A percentile compares a stretch with the other conserved stretches of the same genome.
phyloP scores from a whole-genome alignment of 176 grass and related monocot genomes.

The Tuctoria greenei region DNA sequence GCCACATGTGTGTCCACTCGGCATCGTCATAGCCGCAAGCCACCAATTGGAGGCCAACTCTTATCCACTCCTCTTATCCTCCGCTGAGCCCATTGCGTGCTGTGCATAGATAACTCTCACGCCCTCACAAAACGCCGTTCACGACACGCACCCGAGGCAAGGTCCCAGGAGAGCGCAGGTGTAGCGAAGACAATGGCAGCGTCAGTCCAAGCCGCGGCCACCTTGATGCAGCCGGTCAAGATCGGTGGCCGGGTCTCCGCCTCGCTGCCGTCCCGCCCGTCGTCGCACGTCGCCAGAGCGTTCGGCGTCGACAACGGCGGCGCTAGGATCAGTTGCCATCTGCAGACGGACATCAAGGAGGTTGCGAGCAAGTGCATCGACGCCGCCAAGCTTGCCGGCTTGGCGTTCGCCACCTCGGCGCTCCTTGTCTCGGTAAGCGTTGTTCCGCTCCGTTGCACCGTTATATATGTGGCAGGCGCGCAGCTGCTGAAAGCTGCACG shows the following conservation, averaged over 20 bases:
- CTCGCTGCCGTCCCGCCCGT: slow-evolving; percentile 24
- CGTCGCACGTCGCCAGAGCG: slow-evolving; percentile 47
- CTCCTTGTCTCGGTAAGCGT: slow-evolving; percentile 64
- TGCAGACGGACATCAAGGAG: slow-evolving; percentile 62
- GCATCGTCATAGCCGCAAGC: slow-evolving; percentile 52
- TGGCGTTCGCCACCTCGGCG: slow-evolving; percentile 77
- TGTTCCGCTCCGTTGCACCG: too few relatives aligned
- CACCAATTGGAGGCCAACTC: slow-evolving; percentile 55
- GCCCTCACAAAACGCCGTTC: slow-evolving; percentile 37
- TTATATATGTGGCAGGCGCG: too few relatives aligned
- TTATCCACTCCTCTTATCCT: slow-evolving; percentile 79
- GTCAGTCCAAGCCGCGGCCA: slow-evolving; percentile 81
- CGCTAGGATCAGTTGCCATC: slow-evolving; percentile 54
- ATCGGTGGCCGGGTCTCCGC: slow-evolving; percentile 40
- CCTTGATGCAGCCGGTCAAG: slow-evolving; percentile 83
- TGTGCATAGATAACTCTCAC: slow-evolving; percentile 38
- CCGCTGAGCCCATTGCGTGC: slow-evolving; percentile 5
- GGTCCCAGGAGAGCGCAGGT: background rate
- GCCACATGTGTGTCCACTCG: slow-evolving; percentile 35
- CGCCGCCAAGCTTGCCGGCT: slow-evolving; percentile 72
- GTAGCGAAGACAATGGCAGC: slow-evolving; percentile 55
- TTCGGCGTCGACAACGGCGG: slow-evolving; percentile 32
- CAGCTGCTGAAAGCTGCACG: too few relatives aligned
- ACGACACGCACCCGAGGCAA: slow-evolving; percentile 7
- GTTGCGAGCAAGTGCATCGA: slow-evolving; percentile 54